Evolutionary conservation across 371 early-diverging fungal genomes (phyloP).

Genomic region (Mucor plumbeus): DNA sequence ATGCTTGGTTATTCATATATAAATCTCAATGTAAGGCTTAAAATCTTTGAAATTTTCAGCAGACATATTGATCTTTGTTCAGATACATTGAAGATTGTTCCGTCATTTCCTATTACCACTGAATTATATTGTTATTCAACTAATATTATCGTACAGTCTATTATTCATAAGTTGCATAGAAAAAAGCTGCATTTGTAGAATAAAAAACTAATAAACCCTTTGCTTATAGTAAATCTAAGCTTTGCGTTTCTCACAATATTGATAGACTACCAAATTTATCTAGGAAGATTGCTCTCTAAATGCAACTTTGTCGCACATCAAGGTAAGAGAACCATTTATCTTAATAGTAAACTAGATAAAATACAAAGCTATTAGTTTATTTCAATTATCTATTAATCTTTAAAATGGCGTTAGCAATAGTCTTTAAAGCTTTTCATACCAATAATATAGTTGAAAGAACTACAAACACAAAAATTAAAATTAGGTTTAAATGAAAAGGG

Average conservation of each 20-base stretch:
- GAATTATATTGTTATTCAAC: neutral
- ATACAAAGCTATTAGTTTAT: too few relatives aligned
- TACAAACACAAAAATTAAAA: too few relatives aligned
- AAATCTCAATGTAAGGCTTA: neutral
- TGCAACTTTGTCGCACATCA: conserved; percentile 1
- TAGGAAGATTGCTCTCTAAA: conserved; percentile 1
- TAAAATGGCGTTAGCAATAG: too few relatives aligned
- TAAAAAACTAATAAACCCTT: neutral
- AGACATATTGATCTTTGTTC: conserved; percentile 1
- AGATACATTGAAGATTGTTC: neutral
- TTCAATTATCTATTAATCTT: too few relatives aligned
- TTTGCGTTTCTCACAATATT: neutral
- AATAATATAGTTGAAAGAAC: too few relatives aligned
- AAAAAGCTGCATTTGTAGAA: neutral
- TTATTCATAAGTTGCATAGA: conserved; percentile 9
- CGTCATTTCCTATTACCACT: neutral
- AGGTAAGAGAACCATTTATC: conserved; percentile 5
- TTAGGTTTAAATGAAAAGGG: too few relatives aligned
- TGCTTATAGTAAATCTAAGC: conserved; percentile 5
- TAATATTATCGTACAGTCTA: neutral
- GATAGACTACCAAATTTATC: neutral
- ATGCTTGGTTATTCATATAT: neutral
- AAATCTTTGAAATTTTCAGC: neutral
- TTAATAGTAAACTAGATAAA: too few relatives aligned
- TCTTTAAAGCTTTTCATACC: too few relatives aligned